Percentiles rank a stretch among this genome's conserved stretches.
Evolutionary conservation across 805 yeast genomes (phyloP).

Genomic region (Cyberlindnera americana): DNA sequence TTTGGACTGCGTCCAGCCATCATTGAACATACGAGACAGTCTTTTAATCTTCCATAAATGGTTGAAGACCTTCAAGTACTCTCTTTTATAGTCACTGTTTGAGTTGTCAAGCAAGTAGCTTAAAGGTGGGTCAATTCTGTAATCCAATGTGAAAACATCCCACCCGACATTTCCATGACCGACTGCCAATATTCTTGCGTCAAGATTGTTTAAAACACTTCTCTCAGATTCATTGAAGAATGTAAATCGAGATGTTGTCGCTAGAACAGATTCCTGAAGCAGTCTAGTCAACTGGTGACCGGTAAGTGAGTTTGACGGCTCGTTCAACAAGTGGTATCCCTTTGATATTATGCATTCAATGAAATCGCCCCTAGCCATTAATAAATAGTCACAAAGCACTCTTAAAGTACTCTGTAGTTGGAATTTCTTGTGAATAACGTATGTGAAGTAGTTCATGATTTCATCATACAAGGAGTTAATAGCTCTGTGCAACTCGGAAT

Average conservation of each 20-base stretch:
- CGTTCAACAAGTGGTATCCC: conserved; percentile 50
- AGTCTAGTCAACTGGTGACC: conserved; percentile 63
- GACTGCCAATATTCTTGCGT: conserved; percentile 76
- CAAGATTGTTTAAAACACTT: conserved; percentile 52
- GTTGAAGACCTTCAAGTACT: conserved; percentile 77
- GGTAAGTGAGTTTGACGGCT: conserved; percentile 60
- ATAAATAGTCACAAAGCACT: conserved; percentile 59
- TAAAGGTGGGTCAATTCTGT: conserved; percentile 50
- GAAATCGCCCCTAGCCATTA: conserved; percentile 80
- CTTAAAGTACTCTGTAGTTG: conserved; percentile 50
- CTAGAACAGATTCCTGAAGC: conserved; percentile 58
- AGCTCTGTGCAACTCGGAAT: conserved; percentile 29
- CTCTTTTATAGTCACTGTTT: conserved; percentile 42
- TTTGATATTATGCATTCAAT: conserved; percentile 59
- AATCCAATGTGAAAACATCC: conserved; percentile 91
- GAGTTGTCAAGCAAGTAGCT: conserved; percentile 52
- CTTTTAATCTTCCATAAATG: conserved; percentile 79
- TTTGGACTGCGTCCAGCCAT: conserved; percentile 39
- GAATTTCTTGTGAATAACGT: conserved; percentile 46
- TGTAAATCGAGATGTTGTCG: conserved; percentile 45
- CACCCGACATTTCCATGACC: conserved; percentile 78
- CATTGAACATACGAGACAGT: conserved; percentile 47
- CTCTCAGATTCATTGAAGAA: conserved; percentile 33
- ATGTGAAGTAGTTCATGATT: conserved; percentile 48
- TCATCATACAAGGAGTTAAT: conserved; percentile 47